These are phyloP conservation scores for Psilocybe azurescens DNA, from an alignment of 768 basidiomycete genomes.

Conservation along the genomic window DNA sequence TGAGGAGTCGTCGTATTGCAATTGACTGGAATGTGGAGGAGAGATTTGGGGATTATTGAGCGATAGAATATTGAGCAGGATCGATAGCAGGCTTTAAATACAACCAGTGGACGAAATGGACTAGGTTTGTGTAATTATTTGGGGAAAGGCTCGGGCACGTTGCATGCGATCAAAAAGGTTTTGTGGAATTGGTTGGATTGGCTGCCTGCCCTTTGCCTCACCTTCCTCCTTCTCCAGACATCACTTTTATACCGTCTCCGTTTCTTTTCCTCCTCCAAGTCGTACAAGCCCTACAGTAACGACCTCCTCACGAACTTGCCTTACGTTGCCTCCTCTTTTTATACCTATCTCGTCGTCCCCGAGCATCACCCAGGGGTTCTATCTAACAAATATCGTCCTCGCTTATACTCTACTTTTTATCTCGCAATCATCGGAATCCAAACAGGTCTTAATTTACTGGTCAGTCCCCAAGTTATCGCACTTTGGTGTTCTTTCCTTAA, in stretches of 20 bases:
- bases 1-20: slow-evolving; percentile 1
- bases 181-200: slow-evolving; percentile 22
- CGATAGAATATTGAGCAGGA: background rate
- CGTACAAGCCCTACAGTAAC: slow-evolving; percentile 24
- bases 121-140: background rate
- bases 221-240: slow-evolving; percentile 44
- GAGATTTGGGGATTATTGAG: background rate
- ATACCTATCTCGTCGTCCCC: slow-evolving; percentile 28
- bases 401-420: slow-evolving; percentile 29
- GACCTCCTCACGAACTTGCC: slow-evolving; percentile 24
- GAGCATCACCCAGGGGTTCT: slow-evolving; percentile 12
- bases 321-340: slow-evolving; percentile 29
- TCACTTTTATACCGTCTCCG: slow-evolving; percentile 19
- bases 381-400: slow-evolving; percentile 21
- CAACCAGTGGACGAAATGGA: background rate
- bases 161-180: slow-evolving; percentile 76
- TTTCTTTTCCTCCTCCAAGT: slow-evolving; percentile 30
- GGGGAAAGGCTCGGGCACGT: slow-evolving; percentile 58
- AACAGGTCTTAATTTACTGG: slow-evolving; percentile 47
- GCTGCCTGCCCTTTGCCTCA: slow-evolving; percentile 66
- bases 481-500: slow-evolving; percentile 29
- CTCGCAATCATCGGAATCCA: slow-evolving; percentile 33
- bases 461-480: slow-evolving; percentile 29
- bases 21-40: too few species aligned
- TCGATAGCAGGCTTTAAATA: background rate